A percentile compares a stretch with the other conserved stretches of the same genome.
These are phyloP conservation scores for Pseudogymnoascus sp. DNA, from an alignment of 2,329 filamentous ascomycete genomes.

Conservation along the genomic window DNA sequence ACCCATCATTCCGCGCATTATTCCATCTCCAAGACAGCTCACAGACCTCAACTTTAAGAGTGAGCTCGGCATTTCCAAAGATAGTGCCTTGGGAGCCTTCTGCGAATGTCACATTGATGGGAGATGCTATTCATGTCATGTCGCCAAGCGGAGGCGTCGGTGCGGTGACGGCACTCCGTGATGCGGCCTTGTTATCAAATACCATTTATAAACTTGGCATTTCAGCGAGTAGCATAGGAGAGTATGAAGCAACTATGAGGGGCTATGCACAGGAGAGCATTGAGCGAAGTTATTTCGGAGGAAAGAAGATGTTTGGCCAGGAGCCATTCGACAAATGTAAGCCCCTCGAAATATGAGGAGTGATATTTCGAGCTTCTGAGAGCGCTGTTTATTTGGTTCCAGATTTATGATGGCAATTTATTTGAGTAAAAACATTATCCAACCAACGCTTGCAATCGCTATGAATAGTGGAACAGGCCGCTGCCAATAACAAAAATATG, in stretches of 20 bases:
- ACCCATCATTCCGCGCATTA: constrained; percentile 13
- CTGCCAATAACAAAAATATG: background rate
- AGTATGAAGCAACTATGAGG: background rate
- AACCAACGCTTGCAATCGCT: no score
- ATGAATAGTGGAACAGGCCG: background rate
- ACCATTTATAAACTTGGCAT: constrained; percentile 1
- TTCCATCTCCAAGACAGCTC: constrained; percentile 15
- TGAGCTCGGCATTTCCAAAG: constrained; percentile 14
- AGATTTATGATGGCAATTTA: background rate
- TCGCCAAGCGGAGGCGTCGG: background rate
- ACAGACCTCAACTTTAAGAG: constrained; percentile 13
- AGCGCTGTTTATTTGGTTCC: background rate
- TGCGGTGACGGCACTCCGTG: background rate
- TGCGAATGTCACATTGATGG: constrained; percentile 13
- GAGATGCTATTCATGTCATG: constrained; percentile 18
- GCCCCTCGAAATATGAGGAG: background rate
- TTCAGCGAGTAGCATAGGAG: background rate
- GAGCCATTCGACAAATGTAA: background rate
- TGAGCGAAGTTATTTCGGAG: background rate
- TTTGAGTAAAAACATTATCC: background rate
- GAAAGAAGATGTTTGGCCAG: background rate
- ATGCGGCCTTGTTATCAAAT: constrained; percentile 6
- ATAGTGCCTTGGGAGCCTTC: constrained; percentile 12
- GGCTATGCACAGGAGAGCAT: background rate
- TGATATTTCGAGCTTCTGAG: background rate